These are phyloP conservation scores for Sporothrix variecibatus DNA, from an alignment of 2,329 filamentous ascomycete species.

Conservation along the genomic window DNA sequence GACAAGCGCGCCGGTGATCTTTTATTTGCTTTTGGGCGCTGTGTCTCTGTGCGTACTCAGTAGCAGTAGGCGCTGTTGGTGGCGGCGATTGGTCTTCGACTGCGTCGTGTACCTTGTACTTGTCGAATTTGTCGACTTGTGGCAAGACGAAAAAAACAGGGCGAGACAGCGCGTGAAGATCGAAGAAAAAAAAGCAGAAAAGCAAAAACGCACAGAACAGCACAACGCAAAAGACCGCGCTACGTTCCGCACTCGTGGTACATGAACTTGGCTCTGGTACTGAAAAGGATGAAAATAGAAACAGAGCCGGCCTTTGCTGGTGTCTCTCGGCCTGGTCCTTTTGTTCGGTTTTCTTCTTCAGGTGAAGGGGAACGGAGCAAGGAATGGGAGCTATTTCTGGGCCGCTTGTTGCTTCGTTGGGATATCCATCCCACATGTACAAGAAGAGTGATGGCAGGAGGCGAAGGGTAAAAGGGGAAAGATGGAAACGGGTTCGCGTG, in stretches of 20 bases:
- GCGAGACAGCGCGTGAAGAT: neutral
- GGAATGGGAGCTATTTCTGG: constrained; percentile 12
- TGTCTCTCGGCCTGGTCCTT: neutral
- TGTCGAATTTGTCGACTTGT: constrained; percentile 9
- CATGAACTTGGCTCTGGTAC: neutral
- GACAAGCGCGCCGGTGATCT: constrained; percentile 1
- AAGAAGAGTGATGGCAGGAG: neutral
- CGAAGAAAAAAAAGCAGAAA: neutral
- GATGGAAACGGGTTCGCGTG: neutral
- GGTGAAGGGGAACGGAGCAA: neutral
- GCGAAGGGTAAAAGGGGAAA: neutral
- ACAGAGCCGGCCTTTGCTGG: neutral
- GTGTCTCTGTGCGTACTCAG: neutral
- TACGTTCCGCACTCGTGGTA: constrained; percentile 2
- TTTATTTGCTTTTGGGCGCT: neutral
- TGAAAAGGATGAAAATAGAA: constrained; percentile 11
- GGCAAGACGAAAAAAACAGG: neutral
- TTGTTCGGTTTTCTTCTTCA: neutral
- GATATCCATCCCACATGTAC: neutral
- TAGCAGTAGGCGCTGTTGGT: neutral
- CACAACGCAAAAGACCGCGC: neutral
- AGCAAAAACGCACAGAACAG: neutral
- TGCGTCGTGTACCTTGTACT: neutral
- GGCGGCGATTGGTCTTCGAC: neutral
- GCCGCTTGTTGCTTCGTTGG: neutral